These are phyloP conservation scores for Liriodendron chinense DNA, from an alignment of 164 flowering plant species.

Conservation along the genomic window DNA sequence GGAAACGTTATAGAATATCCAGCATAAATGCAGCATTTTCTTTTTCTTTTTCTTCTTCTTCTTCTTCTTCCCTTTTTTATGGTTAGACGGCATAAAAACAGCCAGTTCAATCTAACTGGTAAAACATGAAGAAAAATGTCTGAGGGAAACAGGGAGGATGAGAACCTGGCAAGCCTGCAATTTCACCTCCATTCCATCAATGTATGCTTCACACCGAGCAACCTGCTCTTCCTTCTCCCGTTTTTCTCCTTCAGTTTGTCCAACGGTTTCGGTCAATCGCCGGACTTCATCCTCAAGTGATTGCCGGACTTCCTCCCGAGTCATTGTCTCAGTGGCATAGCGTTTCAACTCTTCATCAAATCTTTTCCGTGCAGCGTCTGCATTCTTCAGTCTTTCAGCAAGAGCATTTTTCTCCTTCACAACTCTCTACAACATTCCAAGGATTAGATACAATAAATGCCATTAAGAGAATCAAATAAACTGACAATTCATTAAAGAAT, in stretches of 20 bases:
- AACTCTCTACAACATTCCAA: constrained; percentile 60
- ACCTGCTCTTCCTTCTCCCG: constrained; percentile 96
- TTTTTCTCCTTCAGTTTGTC: constrained; percentile 91
- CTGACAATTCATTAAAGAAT: not conserved
- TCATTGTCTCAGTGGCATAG: constrained; percentile 82
- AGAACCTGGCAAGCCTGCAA: constrained; percentile 87
- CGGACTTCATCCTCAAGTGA: constrained; percentile 96
- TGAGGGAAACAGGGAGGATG: not conserved
- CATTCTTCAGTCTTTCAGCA: constrained; percentile 84
- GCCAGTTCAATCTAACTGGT: not conserved
- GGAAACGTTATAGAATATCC: too few relatives aligned
- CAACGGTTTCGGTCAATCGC: constrained; percentile 81
- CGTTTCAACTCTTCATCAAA: constrained; percentile 94
- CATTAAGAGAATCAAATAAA: not conserved
- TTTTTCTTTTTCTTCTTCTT: too few relatives aligned
- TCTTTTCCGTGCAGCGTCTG: constrained; percentile 85
- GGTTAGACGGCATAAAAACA: too few relatives aligned
- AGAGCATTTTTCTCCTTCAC: constrained; percentile 95
- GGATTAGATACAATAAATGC: not conserved
- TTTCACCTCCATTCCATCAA: constrained; percentile 89
- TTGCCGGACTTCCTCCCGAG: constrained; percentile 75
- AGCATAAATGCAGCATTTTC: too few relatives aligned
- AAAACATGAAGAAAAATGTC: not conserved
- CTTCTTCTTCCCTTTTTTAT: too few relatives aligned
- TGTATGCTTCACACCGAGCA: constrained; percentile 91